Conservation (phyloP, 345 rosid genomes). For the Orychophragmus violaceus region DNA sequence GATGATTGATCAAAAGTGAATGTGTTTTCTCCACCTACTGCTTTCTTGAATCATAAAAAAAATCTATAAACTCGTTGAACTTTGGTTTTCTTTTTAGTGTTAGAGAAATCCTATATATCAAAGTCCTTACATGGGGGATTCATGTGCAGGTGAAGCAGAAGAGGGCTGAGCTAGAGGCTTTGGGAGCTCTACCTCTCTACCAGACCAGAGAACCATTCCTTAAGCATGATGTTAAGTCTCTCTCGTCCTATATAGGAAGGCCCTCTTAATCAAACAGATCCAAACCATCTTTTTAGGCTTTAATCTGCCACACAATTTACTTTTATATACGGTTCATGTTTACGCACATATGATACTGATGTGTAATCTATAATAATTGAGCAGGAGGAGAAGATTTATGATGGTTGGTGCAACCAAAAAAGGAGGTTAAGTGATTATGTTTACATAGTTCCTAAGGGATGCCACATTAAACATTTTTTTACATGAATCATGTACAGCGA, state of each 20-base stretch:
- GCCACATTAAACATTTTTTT: conserved; percentile 9
- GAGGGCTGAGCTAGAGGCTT: conserved; percentile 74
- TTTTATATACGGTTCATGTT: background rate
- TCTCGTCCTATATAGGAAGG: background rate
- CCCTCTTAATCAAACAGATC: background rate
- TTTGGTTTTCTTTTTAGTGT: background rate
- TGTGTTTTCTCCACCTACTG: background rate
- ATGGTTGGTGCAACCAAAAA: background rate
- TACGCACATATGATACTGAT: background rate
- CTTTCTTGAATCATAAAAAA: background rate
- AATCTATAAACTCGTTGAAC: background rate
- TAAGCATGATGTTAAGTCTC: conserved; percentile 25
- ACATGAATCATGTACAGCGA: conserved; percentile 18
- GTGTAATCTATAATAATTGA: background rate
- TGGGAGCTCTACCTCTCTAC: conserved; percentile 87
- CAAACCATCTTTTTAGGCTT: background rate
- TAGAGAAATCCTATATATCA: background rate
- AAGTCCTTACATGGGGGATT: background rate
- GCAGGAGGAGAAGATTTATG: background rate
- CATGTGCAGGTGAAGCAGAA: conserved; percentile 65
- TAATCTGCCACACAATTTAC: background rate
- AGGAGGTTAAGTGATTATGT: background rate
- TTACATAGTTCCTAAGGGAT: background rate
- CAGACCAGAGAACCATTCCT: conserved; percentile 82
- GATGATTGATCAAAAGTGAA: background rate